Evolutionary conservation across 2,329 filamentous ascomycete genomes (phyloP).

Genomic region (Aulographum hederae): DNA sequence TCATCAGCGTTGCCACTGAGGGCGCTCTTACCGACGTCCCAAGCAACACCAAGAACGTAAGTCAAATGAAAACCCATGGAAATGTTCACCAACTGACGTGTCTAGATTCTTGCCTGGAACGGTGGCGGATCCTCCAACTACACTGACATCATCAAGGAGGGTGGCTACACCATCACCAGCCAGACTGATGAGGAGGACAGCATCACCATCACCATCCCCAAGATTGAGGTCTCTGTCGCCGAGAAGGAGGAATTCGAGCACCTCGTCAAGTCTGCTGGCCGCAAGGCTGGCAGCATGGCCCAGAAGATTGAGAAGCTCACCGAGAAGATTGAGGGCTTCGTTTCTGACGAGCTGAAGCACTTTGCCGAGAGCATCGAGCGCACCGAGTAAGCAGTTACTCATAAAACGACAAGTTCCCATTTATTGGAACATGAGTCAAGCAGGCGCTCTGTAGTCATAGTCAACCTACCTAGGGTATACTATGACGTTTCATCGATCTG

Average conservation of each 20-base stretch:
- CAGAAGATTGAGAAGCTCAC: slow-evolving; percentile 29
- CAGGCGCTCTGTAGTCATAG: no score
- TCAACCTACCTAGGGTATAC: not conserved
- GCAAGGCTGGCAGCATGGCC: slow-evolving; percentile 21
- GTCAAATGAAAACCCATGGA: slow-evolving; percentile 10
- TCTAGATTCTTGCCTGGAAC: slow-evolving; percentile 83
- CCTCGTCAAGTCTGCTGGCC: slow-evolving; percentile 18
- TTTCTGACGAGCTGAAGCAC: slow-evolving; percentile 29
- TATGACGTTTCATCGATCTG: not conserved
- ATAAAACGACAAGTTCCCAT: slow-evolving; percentile 1
- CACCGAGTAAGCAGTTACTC: not conserved
- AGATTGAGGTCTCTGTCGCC: slow-evolving; percentile 17
- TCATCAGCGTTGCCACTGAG: slow-evolving; percentile 68
- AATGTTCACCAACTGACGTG: slow-evolving; percentile 6
- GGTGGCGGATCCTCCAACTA: slow-evolving; percentile 90
- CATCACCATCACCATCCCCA: slow-evolving; percentile 16
- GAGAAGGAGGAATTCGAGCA: slow-evolving; percentile 14
- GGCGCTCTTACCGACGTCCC: slow-evolving; percentile 69
- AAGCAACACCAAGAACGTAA: slow-evolving; percentile 64
- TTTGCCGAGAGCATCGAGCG: slow-evolving; percentile 42
- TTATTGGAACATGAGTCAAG: no score
- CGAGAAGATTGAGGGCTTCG: slow-evolving; percentile 26
- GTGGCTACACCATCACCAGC: slow-evolving; percentile 51
- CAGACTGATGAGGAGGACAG: slow-evolving; percentile 16
- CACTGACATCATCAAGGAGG: slow-evolving; percentile 57